These are phyloP conservation scores for Buxus sempervirens DNA, from an alignment of 164 flowering plant species.

Conservation along the genomic window DNA sequence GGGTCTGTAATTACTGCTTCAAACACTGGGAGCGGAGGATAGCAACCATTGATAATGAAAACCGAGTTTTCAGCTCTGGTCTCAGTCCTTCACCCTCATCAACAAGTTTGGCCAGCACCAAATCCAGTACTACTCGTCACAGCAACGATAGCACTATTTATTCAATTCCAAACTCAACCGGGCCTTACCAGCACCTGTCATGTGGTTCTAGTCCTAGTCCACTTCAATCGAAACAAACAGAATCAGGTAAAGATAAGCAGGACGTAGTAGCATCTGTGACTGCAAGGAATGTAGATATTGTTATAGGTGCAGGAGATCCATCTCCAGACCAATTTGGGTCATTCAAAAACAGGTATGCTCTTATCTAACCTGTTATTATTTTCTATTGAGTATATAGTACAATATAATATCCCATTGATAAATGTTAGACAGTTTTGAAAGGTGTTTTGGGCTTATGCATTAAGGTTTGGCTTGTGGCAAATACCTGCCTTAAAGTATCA, in stretches of 20 bases:
- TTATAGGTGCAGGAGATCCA: conserved; percentile 29
- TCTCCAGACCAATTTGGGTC: conserved; percentile 39
- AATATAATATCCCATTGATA: too few relatives aligned
- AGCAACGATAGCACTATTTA: conserved; percentile 50
- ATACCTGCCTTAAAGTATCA: too few relatives aligned
- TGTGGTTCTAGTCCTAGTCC: conserved; percentile 39
- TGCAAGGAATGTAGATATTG: conserved; percentile 26
- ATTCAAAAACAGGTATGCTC: conserved; percentile 55
- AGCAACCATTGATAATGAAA: conserved; percentile 40
- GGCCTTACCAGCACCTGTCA: conserved; percentile 45
- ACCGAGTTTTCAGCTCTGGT: conserved; percentile 33
- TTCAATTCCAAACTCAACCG: conserved; percentile 52
- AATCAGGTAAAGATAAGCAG: conserved; percentile 33
- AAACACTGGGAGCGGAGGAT: conserved; percentile 65
- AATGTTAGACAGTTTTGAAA: neutral
- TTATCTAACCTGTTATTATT: neutral
- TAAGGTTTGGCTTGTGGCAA: too few relatives aligned
- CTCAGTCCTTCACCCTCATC: conserved; percentile 63
- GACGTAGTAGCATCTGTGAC: conserved; percentile 30
- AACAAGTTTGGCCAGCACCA: conserved; percentile 64
- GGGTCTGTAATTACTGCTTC: conserved; percentile 86
- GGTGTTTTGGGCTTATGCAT: too few relatives aligned
- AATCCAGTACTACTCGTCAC: conserved; percentile 52
- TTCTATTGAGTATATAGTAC: neutral
- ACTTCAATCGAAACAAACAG: conserved; percentile 38